Conservation (phyloP, 208 protist species). For the Leptomonas pyrrhocoris region DNA sequence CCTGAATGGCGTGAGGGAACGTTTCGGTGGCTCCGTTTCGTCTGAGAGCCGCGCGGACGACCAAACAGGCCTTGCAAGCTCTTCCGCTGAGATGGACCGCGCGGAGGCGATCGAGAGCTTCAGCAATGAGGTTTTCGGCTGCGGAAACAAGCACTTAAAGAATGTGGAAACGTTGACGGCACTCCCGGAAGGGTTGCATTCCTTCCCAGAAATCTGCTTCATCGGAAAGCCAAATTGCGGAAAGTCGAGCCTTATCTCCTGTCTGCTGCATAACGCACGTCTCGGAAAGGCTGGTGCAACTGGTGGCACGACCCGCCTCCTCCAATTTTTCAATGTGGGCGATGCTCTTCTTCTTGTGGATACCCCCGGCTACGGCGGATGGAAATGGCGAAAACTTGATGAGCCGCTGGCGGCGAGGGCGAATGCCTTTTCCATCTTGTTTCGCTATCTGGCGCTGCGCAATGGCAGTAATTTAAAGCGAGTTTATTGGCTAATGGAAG, state of each 20-base stretch:
- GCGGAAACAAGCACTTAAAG: conserved; percentile 84
- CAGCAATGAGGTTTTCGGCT: conserved; percentile 81
- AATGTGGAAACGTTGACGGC: conserved; percentile 76
- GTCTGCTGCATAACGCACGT: conserved; percentile 75
- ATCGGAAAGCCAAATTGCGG: conserved; percentile 89
- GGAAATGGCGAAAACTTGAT: conserved; percentile 52
- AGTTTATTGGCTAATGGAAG: conserved; percentile 88
- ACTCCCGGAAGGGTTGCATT: conserved; percentile 87
- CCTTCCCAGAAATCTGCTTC: conserved; percentile 90
- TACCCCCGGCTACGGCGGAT: conserved; percentile 89
- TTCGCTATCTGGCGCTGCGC: conserved; percentile 85
- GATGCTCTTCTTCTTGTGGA: conserved; percentile 87
- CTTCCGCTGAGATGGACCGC: conserved; percentile 22
- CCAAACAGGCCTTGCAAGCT: neutral
- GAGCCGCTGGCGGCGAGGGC: conserved; percentile 53
- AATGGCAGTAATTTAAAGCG: conserved; percentile 75
- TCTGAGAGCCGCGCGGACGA: neutral
- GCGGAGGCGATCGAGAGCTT: conserved; percentile 48
- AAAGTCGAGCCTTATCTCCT: conserved; percentile 88
- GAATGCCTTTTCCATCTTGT: conserved; percentile 81
- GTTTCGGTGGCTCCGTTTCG: neutral
- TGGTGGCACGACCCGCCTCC: conserved; percentile 70
- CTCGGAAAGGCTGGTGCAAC: conserved; percentile 54
- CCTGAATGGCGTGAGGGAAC: neutral
- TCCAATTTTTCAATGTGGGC: conserved; percentile 92